These are phyloP conservation scores for Trypanosoma brucei DNA, from an alignment of 208 protist genomes.

Conservation along the genomic window DNA sequence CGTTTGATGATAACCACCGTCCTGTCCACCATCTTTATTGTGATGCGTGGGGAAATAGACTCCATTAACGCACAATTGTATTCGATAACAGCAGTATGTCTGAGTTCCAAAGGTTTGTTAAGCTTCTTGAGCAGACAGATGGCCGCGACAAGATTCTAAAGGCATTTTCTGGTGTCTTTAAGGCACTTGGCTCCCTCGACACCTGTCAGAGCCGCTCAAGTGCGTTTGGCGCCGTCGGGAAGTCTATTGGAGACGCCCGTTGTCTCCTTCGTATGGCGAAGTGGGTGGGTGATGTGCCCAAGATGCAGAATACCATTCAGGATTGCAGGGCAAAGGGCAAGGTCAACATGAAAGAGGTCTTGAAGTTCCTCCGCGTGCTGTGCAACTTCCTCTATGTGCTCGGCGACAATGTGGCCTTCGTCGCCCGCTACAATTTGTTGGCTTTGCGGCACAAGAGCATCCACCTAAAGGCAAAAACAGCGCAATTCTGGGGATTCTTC, in stretches of 20 bases:
- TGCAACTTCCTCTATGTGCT: constrained; percentile 88
- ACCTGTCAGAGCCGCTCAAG: constrained; percentile 29
- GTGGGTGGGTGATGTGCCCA: constrained; percentile 82
- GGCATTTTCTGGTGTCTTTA: constrained; percentile 67
- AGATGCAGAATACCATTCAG: constrained; percentile 55
- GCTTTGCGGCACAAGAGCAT: constrained; percentile 40
- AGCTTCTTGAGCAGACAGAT: constrained; percentile 84
- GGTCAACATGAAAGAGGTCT: constrained; percentile 58
- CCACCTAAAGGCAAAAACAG: constrained; percentile 65
- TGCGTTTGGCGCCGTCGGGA: constrained; percentile 54
- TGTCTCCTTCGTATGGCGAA: constrained; percentile 90
- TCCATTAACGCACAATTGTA: too few relatives aligned
- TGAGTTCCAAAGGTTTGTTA: constrained; percentile 75
- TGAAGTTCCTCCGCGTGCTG: constrained; percentile 80
- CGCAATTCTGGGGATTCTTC: constrained; percentile 92
- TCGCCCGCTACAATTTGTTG: constrained; percentile 77
- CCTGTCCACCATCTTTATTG: too few relatives aligned
- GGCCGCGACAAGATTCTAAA: constrained; percentile 93
- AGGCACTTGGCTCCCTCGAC: constrained; percentile 58
- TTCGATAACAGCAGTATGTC: constrained; percentile 27
- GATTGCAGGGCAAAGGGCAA: constrained; percentile 35
- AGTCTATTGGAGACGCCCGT: constrained; percentile 73
- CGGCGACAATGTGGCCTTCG: constrained; percentile 85
- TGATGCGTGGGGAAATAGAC: too few relatives aligned
- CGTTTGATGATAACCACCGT: too few relatives aligned